Evolutionary conservation across 306 rosid genomes (phyloP).

Genomic region (Begonia masoniana): DNA sequence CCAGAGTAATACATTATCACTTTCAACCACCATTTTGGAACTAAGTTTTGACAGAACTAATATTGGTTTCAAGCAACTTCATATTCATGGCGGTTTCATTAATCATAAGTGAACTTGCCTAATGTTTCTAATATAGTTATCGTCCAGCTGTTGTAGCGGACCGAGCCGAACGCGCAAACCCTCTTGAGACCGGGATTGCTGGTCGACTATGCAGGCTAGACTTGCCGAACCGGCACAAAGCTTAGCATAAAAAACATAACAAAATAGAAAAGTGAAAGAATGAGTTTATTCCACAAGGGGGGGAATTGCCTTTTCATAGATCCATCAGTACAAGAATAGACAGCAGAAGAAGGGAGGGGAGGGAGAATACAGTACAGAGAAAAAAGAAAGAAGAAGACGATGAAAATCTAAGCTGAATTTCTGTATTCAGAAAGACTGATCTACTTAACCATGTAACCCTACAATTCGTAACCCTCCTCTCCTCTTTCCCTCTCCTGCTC

Average conservation of each 20-base stretch:
- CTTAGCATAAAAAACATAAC: no score
- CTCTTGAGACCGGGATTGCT: no score
- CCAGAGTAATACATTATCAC: no score
- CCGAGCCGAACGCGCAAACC: no score
- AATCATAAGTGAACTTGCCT: no score
- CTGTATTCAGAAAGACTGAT: conserved; percentile 61
- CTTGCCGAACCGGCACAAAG: no score
- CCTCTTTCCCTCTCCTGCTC: conserved; percentile 26
- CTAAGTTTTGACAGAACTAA: no score
- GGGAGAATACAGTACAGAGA: conserved; percentile 50
- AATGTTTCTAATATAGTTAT: no score
- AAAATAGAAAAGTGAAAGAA: conserved; percentile 21
- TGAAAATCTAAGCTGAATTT: conserved; percentile 33
- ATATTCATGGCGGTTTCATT: no score
- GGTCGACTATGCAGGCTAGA: no score
- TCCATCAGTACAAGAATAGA: conserved; percentile 84
- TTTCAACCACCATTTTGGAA: no score
- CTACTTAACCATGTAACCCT: conserved; percentile 26
- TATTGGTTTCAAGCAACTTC: no score
- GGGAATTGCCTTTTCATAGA: conserved; percentile 12
- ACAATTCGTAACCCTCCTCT: conserved; percentile 31
- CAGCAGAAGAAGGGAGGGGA: conserved; percentile 25
- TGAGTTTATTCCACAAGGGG: conserved; percentile 47
- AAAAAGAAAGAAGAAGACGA: conserved; percentile 12
- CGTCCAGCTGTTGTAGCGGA: not conserved